These are phyloP conservation scores for Neurospora discreta DNA, from an alignment of 495 filamentous ascomycete genomes.

Conservation along the genomic window DNA sequence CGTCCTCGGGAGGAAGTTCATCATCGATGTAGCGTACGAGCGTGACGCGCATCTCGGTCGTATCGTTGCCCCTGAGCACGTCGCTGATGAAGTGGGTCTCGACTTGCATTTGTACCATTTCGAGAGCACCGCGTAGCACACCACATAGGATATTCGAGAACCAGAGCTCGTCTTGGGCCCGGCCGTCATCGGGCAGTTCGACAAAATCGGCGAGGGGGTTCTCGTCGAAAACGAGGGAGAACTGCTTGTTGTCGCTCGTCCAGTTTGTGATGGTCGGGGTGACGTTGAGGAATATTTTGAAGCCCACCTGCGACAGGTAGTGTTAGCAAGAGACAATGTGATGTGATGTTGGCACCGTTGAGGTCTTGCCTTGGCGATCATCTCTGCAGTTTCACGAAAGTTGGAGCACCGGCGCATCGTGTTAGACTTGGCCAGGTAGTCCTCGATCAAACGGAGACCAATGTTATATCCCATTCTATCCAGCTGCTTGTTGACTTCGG, in stretches of 20 bases:
- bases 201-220: slow-evolving; percentile 97
- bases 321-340: neutral
- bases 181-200: slow-evolving; percentile 89
- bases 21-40: slow-evolving; percentile 94
- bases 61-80: slow-evolving; percentile 84
- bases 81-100: slow-evolving; percentile 97
- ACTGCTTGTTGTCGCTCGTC: slow-evolving; percentile 91
- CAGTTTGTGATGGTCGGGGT: slow-evolving; percentile 93
- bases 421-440: slow-evolving; percentile 91
- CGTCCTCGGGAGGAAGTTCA: slow-evolving; percentile 92
- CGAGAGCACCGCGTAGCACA: slow-evolving; percentile 76
- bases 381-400: slow-evolving; percentile 91
- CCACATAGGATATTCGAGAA: slow-evolving; percentile 96
- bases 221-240: slow-evolving; percentile 91
- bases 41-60: slow-evolving; percentile 92
- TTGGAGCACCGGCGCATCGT: slow-evolving; percentile 75
- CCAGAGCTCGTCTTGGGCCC: slow-evolving; percentile 95
- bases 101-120: slow-evolving; percentile 99
- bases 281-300: slow-evolving; percentile 98
- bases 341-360: too few relatives aligned
- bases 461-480: slow-evolving; percentile 99
- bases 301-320: slow-evolving; percentile 60
- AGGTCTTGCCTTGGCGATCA: slow-evolving; percentile 74
- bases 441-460: slow-evolving; percentile 88
- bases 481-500: slow-evolving; percentile 90